Percentiles rank a stretch among this genome's conserved stretches.
Evolutionary conservation across 2,329 filamentous ascomycete genomes (phyloP).

Genomic region (Penicillium oxalicum): DNA sequence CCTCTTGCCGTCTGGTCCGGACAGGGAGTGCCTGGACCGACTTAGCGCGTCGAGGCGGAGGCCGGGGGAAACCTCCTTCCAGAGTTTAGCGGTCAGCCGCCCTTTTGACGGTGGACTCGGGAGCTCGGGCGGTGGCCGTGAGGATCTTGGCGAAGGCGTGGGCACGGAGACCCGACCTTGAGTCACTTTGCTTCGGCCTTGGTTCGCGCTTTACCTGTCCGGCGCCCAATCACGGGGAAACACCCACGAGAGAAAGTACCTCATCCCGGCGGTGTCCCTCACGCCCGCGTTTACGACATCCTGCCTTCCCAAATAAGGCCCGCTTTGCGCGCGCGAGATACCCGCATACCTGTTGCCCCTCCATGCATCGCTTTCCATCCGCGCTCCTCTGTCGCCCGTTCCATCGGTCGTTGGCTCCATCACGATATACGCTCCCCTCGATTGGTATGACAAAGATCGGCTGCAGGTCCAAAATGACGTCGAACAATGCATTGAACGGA

Average conservation of each 20-base stretch:
- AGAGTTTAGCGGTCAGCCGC: too few relatives aligned
- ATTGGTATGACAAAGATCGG: background rate
- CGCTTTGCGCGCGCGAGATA: too few relatives aligned
- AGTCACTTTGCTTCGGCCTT: too few relatives aligned
- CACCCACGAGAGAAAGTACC: background rate
- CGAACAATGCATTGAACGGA: constrained; percentile 16
- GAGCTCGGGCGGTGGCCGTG: too few relatives aligned
- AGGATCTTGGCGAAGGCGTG: too few relatives aligned
- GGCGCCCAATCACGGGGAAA: constrained; percentile 5
- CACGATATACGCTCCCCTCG: constrained; percentile 1
- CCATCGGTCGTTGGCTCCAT: constrained; percentile 1
- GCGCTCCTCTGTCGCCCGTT: constrained; percentile 4
- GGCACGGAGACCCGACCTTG: too few relatives aligned
- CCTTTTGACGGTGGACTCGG: too few relatives aligned
- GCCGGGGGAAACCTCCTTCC: too few relatives aligned
- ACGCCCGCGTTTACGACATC: constrained; percentile 1
- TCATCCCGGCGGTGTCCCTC: background rate
- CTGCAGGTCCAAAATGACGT: constrained; percentile 18
- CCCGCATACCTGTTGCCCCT: background rate
- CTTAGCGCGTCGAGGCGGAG: too few relatives aligned
- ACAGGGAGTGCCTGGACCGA: too few relatives aligned
- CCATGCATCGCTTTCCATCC: constrained; percentile 15
- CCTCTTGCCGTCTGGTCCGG: too few relatives aligned
- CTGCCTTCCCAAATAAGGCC: background rate
- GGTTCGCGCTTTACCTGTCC: too few relatives aligned